A percentile compares a stretch with the other conserved stretches of the same genome.
These are phyloP conservation scores for Cladosporium sp. DNA, from an alignment of 2,329 filamentous ascomycete genomes.

Conservation along the genomic window DNA sequence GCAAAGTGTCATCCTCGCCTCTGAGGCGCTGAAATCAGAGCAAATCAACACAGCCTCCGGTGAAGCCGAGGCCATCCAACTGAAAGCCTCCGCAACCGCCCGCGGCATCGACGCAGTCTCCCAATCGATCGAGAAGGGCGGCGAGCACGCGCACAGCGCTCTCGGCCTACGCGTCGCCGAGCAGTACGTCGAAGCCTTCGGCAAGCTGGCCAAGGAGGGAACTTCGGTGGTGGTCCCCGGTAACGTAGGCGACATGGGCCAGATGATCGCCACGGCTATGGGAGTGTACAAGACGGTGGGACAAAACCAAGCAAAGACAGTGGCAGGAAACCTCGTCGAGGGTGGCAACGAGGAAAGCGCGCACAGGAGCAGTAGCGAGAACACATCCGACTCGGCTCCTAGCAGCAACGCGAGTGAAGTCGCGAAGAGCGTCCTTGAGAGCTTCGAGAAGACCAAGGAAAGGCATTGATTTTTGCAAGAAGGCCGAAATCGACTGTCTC, in stretches of 20 bases:
- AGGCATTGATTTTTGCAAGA: constrained; percentile 27
- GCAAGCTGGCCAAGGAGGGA: constrained; percentile 86
- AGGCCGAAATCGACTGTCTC: not conserved
- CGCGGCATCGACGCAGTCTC: constrained; percentile 83
- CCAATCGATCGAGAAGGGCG: constrained; percentile 62
- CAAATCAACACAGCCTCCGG: constrained; percentile 88
- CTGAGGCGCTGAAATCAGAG: constrained; percentile 83
- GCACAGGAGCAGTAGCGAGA: constrained; percentile 15
- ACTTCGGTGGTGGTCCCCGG: constrained; percentile 94
- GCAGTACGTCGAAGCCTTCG: constrained; percentile 96
- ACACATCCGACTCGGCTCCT: not conserved
- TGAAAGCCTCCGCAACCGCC: constrained; percentile 83
- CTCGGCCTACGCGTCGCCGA: constrained; percentile 86
- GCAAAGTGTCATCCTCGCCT: constrained; percentile 93
- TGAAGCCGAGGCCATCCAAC: constrained; percentile 87
- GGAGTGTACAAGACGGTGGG: constrained; percentile 93
- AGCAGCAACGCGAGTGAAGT: constrained; percentile 26
- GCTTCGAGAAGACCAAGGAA: constrained; percentile 34
- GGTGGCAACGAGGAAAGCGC: constrained; percentile 12
- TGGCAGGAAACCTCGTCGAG: constrained; percentile 47
- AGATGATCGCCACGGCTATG: constrained; percentile 95
- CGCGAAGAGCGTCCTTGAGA: constrained; percentile 36
- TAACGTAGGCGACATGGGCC: constrained; percentile 91
- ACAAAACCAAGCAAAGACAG: constrained; percentile 66
- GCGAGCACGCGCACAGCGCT: constrained; percentile 72